phyloP scores from a whole-genome alignment of 257 asterid genomes.

The Capsicum pubescens region DNA sequence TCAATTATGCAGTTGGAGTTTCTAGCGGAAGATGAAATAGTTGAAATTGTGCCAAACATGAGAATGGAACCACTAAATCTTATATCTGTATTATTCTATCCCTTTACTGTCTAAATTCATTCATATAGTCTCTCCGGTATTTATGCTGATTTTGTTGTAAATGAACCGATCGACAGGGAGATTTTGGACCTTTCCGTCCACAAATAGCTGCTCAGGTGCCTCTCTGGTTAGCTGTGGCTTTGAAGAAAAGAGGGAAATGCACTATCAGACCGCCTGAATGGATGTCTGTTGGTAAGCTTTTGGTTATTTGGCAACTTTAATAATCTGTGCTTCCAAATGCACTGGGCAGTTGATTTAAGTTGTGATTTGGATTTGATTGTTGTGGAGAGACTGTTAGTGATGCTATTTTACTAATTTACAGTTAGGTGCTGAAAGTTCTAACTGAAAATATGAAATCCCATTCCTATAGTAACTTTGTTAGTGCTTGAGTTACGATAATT shows the following conservation, averaged over 20 bases:
- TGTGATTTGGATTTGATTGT: neutral
- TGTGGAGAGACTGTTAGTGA: neutral
- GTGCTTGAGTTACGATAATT: neutral
- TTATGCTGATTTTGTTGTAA: conserved; percentile 1
- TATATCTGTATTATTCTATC: conserved; percentile 56
- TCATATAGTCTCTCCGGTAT: neutral
- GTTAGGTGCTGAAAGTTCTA: neutral
- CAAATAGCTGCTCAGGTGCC: conserved; percentile 81
- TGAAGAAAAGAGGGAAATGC: conserved; percentile 97
- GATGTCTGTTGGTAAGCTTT: conserved; percentile 82
- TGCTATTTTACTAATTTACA: neutral
- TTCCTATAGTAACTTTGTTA: neutral
- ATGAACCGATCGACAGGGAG: conserved; percentile 58
- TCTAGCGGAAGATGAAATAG: conserved; percentile 88
- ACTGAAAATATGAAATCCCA: neutral
- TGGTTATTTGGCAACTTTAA: neutral
- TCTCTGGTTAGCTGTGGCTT: conserved; percentile 90
- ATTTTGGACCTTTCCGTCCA: conserved; percentile 86
- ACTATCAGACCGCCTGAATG: conserved; percentile 82
- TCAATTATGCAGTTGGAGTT: conserved; percentile 75
- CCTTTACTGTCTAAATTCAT: neutral
- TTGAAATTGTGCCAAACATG: conserved; percentile 82
- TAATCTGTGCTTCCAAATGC: conserved; percentile 2
- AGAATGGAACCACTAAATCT: conserved; percentile 86
- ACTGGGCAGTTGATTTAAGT: neutral